phyloP scores from a whole-genome alignment of 1,284 basidiomycete species.

The Marasmius fiardii region DNA sequence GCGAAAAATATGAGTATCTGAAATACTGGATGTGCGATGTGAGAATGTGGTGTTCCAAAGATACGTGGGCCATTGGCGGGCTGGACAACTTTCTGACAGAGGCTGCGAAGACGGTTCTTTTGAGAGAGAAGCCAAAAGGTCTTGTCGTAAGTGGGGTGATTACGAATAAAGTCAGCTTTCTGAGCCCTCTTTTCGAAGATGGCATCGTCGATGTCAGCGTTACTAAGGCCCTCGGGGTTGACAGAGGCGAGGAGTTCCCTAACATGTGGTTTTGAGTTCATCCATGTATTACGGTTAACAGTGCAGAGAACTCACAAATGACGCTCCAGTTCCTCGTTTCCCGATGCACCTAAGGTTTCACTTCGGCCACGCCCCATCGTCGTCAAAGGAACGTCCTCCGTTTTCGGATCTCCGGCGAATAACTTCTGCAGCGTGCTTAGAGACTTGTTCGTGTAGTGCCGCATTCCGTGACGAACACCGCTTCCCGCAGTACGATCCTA shows the following conservation, averaged over 20 bases:
- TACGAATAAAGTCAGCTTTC: constrained; percentile 85
- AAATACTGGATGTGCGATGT: constrained; percentile 69
- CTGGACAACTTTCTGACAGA: constrained; percentile 84
- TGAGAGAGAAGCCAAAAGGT: constrained; percentile 91
- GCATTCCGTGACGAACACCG: constrained; percentile 25
- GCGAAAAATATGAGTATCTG: constrained; percentile 74
- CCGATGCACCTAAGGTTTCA: constrained; percentile 36
- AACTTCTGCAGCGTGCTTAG: constrained; percentile 60
- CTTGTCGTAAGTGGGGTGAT: constrained; percentile 90
- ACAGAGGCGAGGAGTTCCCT: constrained; percentile 69
- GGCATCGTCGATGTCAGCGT: constrained; percentile 58
- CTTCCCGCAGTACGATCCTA: constrained; percentile 11
- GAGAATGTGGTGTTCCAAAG: constrained; percentile 69
- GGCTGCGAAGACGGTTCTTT: constrained; percentile 67
- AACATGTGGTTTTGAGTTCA: constrained; percentile 3
- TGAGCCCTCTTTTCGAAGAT: constrained; percentile 75
- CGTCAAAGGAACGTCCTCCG: constrained; percentile 61
- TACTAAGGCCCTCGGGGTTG: constrained; percentile 44
- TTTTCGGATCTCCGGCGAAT: constrained; percentile 59
- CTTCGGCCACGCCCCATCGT: constrained; percentile 45
- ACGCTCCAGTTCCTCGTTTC: constrained; percentile 65
- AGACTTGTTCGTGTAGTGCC: constrained; percentile 54
- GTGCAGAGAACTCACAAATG: constrained; percentile 52
- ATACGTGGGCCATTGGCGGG: constrained; percentile 86
- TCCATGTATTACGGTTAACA: not conserved